Conservation (phyloP, 2,329 filamentous ascomycete species). For the Hypoxylon sp. region DNA sequence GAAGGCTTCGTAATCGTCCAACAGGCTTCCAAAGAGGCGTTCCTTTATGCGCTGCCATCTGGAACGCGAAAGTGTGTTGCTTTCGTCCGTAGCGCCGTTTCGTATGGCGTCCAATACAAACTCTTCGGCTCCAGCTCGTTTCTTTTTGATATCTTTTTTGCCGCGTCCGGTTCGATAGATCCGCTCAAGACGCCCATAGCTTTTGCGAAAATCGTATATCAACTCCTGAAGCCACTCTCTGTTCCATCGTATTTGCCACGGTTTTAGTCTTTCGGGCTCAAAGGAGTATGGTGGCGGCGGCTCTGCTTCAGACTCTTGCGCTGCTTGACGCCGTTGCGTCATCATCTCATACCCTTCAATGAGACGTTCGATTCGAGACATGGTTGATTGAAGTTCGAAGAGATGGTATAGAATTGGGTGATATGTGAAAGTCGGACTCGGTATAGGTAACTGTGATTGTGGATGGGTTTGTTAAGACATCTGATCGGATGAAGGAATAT, state of each 20-base stretch:
- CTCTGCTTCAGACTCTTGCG: too few relatives aligned
- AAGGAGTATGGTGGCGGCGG: not conserved
- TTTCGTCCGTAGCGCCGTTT: not conserved
- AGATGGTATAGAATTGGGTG: not conserved
- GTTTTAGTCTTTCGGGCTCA: not conserved
- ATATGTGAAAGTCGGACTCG: not conserved
- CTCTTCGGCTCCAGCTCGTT: not conserved
- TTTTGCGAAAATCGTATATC: not conserved
- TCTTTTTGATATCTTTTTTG: not conserved
- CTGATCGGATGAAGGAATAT: not conserved
- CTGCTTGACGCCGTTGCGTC: too few relatives aligned
- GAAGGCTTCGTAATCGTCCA: not conserved
- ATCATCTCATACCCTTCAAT: not conserved
- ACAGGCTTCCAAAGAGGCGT: not conserved
- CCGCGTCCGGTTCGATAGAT: not conserved
- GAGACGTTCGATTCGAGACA: not conserved
- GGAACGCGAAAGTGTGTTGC: not conserved
- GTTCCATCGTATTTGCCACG: conserved; percentile 1
- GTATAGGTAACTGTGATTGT: not conserved
- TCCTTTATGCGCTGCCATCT: not conserved
- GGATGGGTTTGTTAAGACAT: not conserved
- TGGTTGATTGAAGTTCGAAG: not conserved
- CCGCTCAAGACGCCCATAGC: not conserved
- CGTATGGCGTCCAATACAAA: not conserved
- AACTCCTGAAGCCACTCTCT: not conserved